A percentile compares a stretch with the other conserved stretches of the same genome.
These are phyloP conservation scores for Solanum ahanhuiri DNA, from an alignment of 257 asterid genomes.

Conservation along the genomic window DNA sequence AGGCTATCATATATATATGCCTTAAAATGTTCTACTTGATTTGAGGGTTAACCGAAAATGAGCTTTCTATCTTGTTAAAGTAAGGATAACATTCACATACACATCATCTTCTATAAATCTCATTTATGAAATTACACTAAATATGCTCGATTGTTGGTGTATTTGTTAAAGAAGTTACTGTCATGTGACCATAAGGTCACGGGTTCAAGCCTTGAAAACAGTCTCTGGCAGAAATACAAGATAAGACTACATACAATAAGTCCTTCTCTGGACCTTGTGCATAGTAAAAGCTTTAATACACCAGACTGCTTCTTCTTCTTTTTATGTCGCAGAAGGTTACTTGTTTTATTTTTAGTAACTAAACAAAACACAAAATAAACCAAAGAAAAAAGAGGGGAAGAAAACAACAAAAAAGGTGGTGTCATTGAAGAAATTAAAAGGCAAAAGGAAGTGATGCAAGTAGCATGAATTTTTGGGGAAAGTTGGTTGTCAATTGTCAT, in stretches of 20 bases:
- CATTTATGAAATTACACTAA: too few relatives aligned
- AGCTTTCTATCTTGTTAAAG: fast-evolving
- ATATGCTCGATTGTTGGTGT: not conserved
- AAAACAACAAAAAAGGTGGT: not conserved
- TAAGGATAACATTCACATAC: not conserved
- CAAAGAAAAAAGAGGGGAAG: not conserved
- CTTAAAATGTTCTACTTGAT: not conserved
- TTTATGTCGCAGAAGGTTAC: not conserved
- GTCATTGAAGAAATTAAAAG: too few relatives aligned
- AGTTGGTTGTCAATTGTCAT: not conserved
- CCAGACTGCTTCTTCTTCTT: fast-evolving
- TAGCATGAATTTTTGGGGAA: not conserved
- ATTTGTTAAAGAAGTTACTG: too few relatives aligned
- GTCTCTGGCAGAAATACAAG: not conserved
- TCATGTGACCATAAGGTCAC: too few relatives aligned
- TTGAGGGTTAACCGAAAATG: not conserved
- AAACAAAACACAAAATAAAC: not conserved
- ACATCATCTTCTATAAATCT: too few relatives aligned
- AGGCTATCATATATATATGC: too few relatives aligned
- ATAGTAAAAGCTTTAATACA: too few relatives aligned
- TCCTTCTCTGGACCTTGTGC: too few relatives aligned
- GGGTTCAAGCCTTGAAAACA: not conserved
- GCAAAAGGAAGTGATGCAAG: not conserved
- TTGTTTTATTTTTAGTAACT: not conserved
- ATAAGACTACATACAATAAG: too few relatives aligned